A percentile compares a stretch with the other conserved stretches of the same genome.
phyloP scores from a whole-genome alignment of 805 yeast species.

The Komagataella phaffii region DNA sequence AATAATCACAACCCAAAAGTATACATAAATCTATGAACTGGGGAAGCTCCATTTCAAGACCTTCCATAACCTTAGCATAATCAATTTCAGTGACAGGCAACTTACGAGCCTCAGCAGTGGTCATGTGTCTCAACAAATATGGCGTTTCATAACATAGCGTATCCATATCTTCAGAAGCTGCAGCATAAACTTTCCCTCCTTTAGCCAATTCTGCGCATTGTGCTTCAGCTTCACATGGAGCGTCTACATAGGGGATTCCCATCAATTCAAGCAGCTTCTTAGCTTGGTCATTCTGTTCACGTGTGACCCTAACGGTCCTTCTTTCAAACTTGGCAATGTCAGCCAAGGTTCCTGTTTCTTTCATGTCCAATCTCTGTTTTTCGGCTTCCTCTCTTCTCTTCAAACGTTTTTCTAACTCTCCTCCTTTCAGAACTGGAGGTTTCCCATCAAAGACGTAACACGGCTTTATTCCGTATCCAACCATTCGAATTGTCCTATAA shows the following conservation, averaged over 20 bases:
- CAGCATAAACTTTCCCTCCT: conserved; percentile 87
- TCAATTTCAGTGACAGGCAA: conserved; percentile 81
- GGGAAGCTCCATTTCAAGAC: conserved; percentile 55
- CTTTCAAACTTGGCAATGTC: conserved; percentile 68
- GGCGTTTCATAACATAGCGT: conserved; percentile 89
- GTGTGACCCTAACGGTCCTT: conserved; percentile 78
- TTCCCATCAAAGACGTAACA: conserved; percentile 95
- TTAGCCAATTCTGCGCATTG: conserved; percentile 92
- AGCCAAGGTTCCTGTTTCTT: conserved; percentile 70
- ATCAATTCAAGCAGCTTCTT: conserved; percentile 64
- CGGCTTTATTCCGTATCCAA: conserved; percentile 91
- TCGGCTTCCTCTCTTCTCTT: conserved; percentile 75
- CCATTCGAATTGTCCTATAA: conserved; percentile 81
- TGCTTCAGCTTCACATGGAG: conserved; percentile 98
- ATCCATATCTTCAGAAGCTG: conserved; percentile 99
- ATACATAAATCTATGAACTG: conserved; percentile 89
- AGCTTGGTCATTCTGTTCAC: conserved; percentile 91
- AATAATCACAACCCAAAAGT: conserved; percentile 90
- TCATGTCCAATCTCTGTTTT: conserved; percentile 56
- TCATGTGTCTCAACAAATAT: conserved; percentile 70
- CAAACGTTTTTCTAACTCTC: conserved; percentile 80
- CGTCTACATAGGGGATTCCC: conserved; percentile 92
- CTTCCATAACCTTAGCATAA: conserved; percentile 55
- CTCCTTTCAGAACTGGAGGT: conserved; percentile 90
- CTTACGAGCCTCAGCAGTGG: conserved; percentile 89